Percentiles rank a stretch among this genome's conserved stretches.
Evolutionary conservation across 768 basidiomycete species (phyloP).

Genomic region (Hydnomerulius pinastri): DNA sequence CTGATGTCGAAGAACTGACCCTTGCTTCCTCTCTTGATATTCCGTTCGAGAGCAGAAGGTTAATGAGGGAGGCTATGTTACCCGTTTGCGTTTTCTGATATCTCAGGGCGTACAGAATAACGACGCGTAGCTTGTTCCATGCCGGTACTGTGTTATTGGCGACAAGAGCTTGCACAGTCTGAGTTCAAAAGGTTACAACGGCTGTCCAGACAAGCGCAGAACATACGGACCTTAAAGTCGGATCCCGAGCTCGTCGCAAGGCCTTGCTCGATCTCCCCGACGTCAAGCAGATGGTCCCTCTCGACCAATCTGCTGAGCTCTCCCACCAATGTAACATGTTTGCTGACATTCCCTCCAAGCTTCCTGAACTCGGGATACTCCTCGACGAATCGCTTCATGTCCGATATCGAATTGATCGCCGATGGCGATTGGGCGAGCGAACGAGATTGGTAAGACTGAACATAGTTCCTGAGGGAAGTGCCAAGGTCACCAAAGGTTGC

Average conservation of each 20-base stretch:
- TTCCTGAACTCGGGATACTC: slow-evolving; percentile 98
- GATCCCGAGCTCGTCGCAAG: slow-evolving; percentile 89
- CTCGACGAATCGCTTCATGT: slow-evolving; percentile 98
- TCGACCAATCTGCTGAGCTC: slow-evolving; percentile 92
- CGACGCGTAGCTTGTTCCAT: slow-evolving; percentile 85
- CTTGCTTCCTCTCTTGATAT: slow-evolving; percentile 75
- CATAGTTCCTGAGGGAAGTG: slow-evolving; percentile 86
- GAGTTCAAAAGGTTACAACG: slow-evolving; percentile 5
- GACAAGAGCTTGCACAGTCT: slow-evolving; percentile 85
- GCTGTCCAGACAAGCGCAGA: not conserved
- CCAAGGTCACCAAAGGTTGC: slow-evolving; percentile 97
- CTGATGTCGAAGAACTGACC: slow-evolving; percentile 36
- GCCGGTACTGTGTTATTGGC: slow-evolving; percentile 65
- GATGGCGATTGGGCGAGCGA: slow-evolving; percentile 76
- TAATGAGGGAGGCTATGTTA: slow-evolving; percentile 81
- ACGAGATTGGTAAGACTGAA: slow-evolving; percentile 87
- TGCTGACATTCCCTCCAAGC: slow-evolving; percentile 96
- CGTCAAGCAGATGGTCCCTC: slow-evolving; percentile 80
- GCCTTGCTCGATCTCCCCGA: slow-evolving; percentile 96
- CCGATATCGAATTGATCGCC: slow-evolving; percentile 87
- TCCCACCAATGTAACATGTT: slow-evolving; percentile 96
- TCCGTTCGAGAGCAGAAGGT: slow-evolving; percentile 73
- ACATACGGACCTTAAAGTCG: slow-evolving; percentile 71
- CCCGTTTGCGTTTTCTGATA: slow-evolving; percentile 88
- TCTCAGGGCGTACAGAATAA: slow-evolving; percentile 89